Conservation (phyloP, 2,329 filamentous ascomycete genomes). For the Proliferodiscus dingleyae region DNA sequence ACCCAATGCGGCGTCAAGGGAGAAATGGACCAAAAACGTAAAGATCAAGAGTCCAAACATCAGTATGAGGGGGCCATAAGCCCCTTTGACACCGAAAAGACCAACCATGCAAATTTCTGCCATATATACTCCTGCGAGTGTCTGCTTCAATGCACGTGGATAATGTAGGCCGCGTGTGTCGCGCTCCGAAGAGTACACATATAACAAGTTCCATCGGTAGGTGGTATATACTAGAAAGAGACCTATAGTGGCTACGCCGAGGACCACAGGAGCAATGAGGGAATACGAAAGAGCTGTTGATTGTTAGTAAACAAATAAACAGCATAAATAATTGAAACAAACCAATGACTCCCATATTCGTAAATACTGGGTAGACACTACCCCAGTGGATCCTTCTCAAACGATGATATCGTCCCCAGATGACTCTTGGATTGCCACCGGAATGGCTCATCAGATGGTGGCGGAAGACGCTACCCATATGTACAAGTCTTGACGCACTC, state of each 20-base stretch:
- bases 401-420: conserved; percentile 51
- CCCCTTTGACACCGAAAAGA: conserved; percentile 52
- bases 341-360: conserved; percentile 50
- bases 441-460: conserved; percentile 53
- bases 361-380: conserved; percentile 52
- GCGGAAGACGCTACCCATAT: conserved; percentile 52
- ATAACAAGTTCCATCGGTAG: conserved; percentile 62
- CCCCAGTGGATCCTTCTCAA: conserved; percentile 53
- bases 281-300: conserved; percentile 57
- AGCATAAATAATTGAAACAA: conserved; percentile 25
- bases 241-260: conserved; percentile 59
- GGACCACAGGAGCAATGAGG: conserved; percentile 60
- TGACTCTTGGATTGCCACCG: conserved; percentile 57
- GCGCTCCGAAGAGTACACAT: conserved; percentile 54
- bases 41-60: conserved; percentile 54
- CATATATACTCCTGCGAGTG: conserved; percentile 59
- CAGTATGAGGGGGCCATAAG: conserved; percentile 50
- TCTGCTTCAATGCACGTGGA: conserved; percentile 57
- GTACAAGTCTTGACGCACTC: conserved; percentile 53
- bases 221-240: conserved; percentile 59
- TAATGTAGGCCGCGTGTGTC: conserved; percentile 64
- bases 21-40: conserved; percentile 49
- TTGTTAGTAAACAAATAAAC: conserved; percentile 5
- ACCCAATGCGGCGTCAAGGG: conserved; percentile 25
- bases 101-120: conserved; percentile 58